These are phyloP conservation scores for Tulasnella sp. DNA, from an alignment of 768 basidiomycete species.

Conservation along the genomic window DNA sequence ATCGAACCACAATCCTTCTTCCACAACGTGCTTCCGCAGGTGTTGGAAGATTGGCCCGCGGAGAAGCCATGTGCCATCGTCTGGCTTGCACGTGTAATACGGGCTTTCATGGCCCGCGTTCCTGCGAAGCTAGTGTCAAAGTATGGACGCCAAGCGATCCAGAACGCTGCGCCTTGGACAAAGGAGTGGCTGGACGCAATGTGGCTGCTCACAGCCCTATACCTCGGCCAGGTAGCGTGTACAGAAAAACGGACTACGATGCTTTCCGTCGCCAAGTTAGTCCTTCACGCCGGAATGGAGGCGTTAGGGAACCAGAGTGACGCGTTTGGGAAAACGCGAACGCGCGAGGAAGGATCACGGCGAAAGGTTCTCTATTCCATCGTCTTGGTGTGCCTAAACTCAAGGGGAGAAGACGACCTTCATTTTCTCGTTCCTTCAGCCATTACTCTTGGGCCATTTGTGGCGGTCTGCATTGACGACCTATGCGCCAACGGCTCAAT, in stretches of 20 bases:
- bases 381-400: neutral
- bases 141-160: neutral
- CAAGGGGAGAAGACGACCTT: neutral
- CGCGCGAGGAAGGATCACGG: too few species aligned
- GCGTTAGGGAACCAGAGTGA: too few species aligned
- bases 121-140: neutral
- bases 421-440: neutral
- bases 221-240: too few species aligned
- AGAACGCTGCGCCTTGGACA: neutral
- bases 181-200: too few species aligned
- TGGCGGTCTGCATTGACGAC: neutral
- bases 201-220: too few species aligned
- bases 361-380: neutral
- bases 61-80: neutral
- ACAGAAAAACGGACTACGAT: too few species aligned
- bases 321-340: too few species aligned
- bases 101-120: neutral
- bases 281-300: too few species aligned
- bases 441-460: neutral
- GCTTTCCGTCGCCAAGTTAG: too few species aligned
- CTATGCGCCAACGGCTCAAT: neutral
- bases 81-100: neutral
- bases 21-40: neutral
- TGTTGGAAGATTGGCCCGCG: neutral
- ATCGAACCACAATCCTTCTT: neutral